A percentile compares a stretch with the other conserved stretches of the same genome.
Evolutionary conservation across 768 basidiomycete species (phyloP).

Genomic region (Tephrocybe sp.): DNA sequence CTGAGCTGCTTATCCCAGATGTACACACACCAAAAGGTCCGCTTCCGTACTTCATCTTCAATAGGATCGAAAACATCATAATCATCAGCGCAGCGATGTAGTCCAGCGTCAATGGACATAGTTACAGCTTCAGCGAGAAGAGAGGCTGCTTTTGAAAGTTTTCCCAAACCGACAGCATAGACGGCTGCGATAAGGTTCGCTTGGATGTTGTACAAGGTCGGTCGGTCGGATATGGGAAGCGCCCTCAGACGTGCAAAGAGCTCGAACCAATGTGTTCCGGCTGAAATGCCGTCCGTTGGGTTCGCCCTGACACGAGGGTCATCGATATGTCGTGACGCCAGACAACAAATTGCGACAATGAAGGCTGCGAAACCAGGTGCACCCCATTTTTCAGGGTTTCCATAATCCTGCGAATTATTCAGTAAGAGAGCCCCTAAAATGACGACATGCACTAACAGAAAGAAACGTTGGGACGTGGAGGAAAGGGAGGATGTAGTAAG

Average conservation of each 20-base stretch:
- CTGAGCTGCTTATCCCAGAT: slow-evolving; percentile 94
- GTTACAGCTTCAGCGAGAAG: slow-evolving; percentile 86
- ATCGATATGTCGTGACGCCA: slow-evolving; percentile 90
- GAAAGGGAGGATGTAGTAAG: slow-evolving; percentile 92
- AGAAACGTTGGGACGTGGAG: slow-evolving; percentile 90
- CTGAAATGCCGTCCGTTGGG: slow-evolving; percentile 80
- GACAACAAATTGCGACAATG: slow-evolving; percentile 89
- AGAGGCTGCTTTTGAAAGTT: slow-evolving; percentile 83
- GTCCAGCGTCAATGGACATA: slow-evolving; percentile 83
- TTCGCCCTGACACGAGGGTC: slow-evolving; percentile 86
- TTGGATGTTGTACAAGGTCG: slow-evolving; percentile 90
- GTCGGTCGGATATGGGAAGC: slow-evolving; percentile 85
- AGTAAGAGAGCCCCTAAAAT: slow-evolving; percentile 16
- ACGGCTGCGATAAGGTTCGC: slow-evolving; percentile 90
- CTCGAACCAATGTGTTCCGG: slow-evolving; percentile 91
- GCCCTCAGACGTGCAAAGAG: slow-evolving; percentile 84
- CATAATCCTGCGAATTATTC: slow-evolving; percentile 67
- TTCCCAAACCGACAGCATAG: slow-evolving; percentile 89
- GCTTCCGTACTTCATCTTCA: slow-evolving; percentile 89
- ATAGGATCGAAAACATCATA: slow-evolving; percentile 88
- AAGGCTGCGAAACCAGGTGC: slow-evolving; percentile 94
- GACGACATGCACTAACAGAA: slow-evolving; percentile 44
- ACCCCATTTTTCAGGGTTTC: slow-evolving; percentile 92
- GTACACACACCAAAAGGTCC: slow-evolving; percentile 97
- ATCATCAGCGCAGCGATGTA: slow-evolving; percentile 84